Evolutionary conservation across 371 early-diverging fungal species (phyloP), one percentile per base, ranked within the genome.

Genomic region (Apophysomyces elegans): DNA sequence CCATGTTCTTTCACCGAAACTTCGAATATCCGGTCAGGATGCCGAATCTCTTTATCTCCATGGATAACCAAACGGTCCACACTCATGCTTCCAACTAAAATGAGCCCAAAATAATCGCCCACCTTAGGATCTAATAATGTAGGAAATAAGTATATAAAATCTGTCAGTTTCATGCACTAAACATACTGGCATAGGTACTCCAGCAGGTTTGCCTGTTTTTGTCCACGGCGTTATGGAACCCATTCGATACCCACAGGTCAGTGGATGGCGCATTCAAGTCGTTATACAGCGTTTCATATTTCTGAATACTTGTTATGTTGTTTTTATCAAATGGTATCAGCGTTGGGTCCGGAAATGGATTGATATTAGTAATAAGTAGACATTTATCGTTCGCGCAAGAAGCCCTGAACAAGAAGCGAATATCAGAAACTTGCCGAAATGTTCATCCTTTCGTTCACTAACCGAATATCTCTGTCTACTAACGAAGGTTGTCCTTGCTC

Each of bases 321-420:
- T 65, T 65, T 16, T 68, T 76, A 57, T 65, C 68, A 67, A 71
- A 84, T 76, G 6, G 56, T 41, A n/a, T 78, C 72, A 44, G 68
- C 62, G 44, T 70, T 65, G 44, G 88, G 83, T 45, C 59, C 37
- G 21, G 85, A 80, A 70, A 81, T 32, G 85, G 80, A 16, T 84
- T 85, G 62, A 87, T 72, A 57, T 78, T 87, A 41, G 87, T 87
- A 56, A 71, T 74, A 32, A 88, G 84, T 46, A 88, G 64, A 61
- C 87, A 86, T 59, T 79, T 79, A 67, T 87, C 87, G 56, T 87
- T 85, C 35, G 67, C 64, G 67, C 88, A 88, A 12, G 86, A 81
- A 1, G 88, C 72, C 56, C 84, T 81, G 61, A 21, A 50, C 7
- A 7, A 11, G 9, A 7, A 4, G 56, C 18, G 21, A 35, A 35